phyloP scores from a whole-genome alignment of 768 basidiomycete species.

The Leccinum variicolor region DNA sequence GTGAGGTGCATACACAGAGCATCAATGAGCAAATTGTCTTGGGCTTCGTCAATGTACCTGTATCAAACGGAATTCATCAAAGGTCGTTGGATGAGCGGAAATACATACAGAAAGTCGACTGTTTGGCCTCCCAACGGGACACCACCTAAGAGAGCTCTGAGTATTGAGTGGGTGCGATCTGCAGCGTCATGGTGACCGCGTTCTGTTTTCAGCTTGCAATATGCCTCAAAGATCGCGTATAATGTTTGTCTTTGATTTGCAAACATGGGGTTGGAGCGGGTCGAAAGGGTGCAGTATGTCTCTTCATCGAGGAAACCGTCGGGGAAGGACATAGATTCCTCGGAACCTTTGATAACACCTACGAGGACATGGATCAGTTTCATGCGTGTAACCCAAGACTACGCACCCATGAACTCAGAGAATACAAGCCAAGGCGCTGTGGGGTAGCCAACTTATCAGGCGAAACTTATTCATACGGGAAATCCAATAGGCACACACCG shows the following conservation, averaged over 20 bases:
- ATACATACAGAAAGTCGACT: constrained; percentile 53
- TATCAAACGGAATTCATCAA: neutral
- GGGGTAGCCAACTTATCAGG: neutral
- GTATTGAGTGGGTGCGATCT: constrained; percentile 58
- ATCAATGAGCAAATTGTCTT: constrained; percentile 70
- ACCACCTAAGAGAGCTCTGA: constrained; percentile 33
- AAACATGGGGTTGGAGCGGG: constrained; percentile 53
- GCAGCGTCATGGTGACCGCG: constrained; percentile 51
- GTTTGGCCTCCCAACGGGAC: constrained; percentile 36
- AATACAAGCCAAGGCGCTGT: constrained; percentile 62
- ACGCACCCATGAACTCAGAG: constrained; percentile 60
- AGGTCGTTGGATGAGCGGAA: neutral
- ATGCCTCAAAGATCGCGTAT: constrained; percentile 53
- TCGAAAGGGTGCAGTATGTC: constrained; percentile 47
- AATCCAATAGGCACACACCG: constrained; percentile 34
- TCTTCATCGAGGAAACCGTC: constrained; percentile 40
- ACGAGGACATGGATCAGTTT: neutral
- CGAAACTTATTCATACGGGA: neutral
- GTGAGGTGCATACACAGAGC: constrained; percentile 41
- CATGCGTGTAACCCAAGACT: neutral
- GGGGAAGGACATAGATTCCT: constrained; percentile 39
- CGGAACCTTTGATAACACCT: constrained; percentile 68
- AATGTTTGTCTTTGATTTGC: constrained; percentile 44
- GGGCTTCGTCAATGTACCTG: constrained; percentile 70
- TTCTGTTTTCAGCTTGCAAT: constrained; percentile 43